These are phyloP conservation scores for Saturnispora gosingensis DNA, from an alignment of 805 yeast species.

Conservation along the genomic window DNA sequence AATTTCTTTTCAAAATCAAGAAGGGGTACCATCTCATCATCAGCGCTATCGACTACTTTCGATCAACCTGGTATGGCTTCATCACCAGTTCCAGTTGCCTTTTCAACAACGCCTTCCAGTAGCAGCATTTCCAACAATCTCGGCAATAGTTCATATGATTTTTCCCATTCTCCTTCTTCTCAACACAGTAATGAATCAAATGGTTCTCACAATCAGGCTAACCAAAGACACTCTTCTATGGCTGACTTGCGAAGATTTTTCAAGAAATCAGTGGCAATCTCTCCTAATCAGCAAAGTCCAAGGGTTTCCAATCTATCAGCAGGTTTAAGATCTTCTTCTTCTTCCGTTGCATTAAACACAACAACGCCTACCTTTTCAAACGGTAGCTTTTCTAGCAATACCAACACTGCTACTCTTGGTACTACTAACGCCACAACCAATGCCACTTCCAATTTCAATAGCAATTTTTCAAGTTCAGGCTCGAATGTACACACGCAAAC, in stretches of 20 bases:
- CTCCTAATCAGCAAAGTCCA: constrained; percentile 18
- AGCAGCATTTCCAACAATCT: neutral
- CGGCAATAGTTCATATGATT: constrained; percentile 1
- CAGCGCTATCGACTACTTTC: constrained; percentile 11
- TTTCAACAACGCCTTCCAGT: constrained; percentile 8
- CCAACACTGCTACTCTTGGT: constrained; percentile 9
- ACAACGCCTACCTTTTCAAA: constrained; percentile 14
- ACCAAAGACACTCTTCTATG: constrained; percentile 66
- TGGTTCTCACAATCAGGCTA: constrained; percentile 16
- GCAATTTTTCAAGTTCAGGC: neutral
- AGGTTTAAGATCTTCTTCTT: constrained; percentile 26
- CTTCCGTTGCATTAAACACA: constrained; percentile 12
- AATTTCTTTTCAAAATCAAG: constrained; percentile 42
- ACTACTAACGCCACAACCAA: constrained; percentile 10
- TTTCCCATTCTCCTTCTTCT: constrained; percentile 24
- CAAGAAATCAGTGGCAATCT: constrained; percentile 32
- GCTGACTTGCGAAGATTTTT: constrained; percentile 69
- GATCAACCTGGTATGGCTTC: constrained; percentile 19
- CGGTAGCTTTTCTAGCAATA: constrained; percentile 5
- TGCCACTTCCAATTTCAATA: neutral
- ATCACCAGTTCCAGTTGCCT: constrained; percentile 18
- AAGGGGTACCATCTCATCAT: constrained; percentile 24
- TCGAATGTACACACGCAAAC: neutral
- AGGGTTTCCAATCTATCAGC: constrained; percentile 30
- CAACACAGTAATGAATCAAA: constrained; percentile 23